Conservation (phyloP, 2,329 filamentous ascomycete species). For the Lasiodiplodia sp. region DNA sequence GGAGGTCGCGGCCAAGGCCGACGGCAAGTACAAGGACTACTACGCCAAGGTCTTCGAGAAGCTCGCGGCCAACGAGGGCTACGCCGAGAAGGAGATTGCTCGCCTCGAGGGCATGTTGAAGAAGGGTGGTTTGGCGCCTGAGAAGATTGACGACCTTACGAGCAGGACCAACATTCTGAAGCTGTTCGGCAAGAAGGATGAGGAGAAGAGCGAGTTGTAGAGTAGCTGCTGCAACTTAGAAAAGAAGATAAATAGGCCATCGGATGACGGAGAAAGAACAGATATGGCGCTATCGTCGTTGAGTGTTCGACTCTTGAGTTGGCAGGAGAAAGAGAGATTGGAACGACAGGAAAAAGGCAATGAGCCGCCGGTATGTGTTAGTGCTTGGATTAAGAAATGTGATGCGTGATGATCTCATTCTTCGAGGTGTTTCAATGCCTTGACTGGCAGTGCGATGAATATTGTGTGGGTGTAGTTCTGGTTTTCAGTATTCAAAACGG, state of each 20-base stretch:
- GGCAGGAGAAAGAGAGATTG: not conserved
- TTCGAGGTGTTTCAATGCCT: not conserved
- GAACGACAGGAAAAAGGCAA: not conserved
- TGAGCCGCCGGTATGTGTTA: not conserved
- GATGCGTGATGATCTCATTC: not conserved
- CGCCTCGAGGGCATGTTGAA: slow-evolving; percentile 80
- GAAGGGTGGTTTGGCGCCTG: slow-evolving; percentile 83
- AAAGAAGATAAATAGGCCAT: not conserved
- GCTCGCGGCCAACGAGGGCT: slow-evolving; percentile 77
- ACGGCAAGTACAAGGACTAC: slow-evolving; percentile 85
- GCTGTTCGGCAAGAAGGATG: slow-evolving; percentile 68
- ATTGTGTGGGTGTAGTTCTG: no score
- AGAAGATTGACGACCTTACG: slow-evolving; percentile 88
- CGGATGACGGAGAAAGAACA: not conserved
- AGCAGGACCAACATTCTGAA: slow-evolving; percentile 87
- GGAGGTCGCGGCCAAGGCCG: slow-evolving; percentile 63
- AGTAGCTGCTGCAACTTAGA: not conserved
- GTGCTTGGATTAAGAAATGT: not conserved
- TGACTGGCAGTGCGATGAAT: no score
- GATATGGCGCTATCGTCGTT: not conserved
- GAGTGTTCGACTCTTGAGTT: not conserved
- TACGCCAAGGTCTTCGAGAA: slow-evolving; percentile 92
- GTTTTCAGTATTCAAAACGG: no score
- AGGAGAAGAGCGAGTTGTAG: slow-evolving; percentile 75
- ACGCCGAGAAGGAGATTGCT: slow-evolving; percentile 83